Percentiles rank a stretch among this genome's conserved stretches.
Conservation (phyloP, 2,329 filamentous ascomycete genomes). For the Ascomycota sp. region DNA sequence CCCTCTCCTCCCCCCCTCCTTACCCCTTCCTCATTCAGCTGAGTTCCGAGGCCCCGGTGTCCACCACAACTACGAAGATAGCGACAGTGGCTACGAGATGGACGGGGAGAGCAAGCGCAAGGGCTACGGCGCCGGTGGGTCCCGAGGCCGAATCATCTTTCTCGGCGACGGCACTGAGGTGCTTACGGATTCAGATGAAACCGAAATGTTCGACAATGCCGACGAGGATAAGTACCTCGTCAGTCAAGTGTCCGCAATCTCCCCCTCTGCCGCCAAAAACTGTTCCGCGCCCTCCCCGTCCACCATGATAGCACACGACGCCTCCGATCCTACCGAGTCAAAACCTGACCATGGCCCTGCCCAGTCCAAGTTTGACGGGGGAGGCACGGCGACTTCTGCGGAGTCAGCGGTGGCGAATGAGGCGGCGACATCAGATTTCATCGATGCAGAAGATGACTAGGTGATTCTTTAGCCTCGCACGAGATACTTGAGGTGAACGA, state of each 20-base stretch:
- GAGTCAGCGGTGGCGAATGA: slow-evolving; percentile 4
- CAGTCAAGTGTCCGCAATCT: slow-evolving; percentile 55
- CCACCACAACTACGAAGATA: slow-evolving; percentile 67
- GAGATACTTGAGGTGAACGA: slow-evolving; percentile 3
- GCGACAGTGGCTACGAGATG: slow-evolving; percentile 56
- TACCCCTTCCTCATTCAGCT: slow-evolving; percentile 37
- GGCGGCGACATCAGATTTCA: slow-evolving; percentile 8
- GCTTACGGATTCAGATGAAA: slow-evolving; percentile 70
- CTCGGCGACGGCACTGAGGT: slow-evolving; percentile 90
- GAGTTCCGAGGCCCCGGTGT: slow-evolving; percentile 70
- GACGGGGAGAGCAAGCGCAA: slow-evolving; percentile 45
- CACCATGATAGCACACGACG: slow-evolving; percentile 2
- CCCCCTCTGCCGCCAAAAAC: slow-evolving; percentile 8
- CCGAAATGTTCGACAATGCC: slow-evolving; percentile 78
- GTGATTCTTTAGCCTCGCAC: slow-evolving; percentile 7
- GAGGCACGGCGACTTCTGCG: background rate
- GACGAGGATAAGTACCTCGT: slow-evolving; percentile 74
- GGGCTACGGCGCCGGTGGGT: slow-evolving; percentile 46
- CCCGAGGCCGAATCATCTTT: slow-evolving; percentile 76
- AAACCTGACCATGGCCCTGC: slow-evolving; percentile 3
- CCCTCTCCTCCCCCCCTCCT: slow-evolving; percentile 2
- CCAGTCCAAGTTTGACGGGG: slow-evolving; percentile 3
- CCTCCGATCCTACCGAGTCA: slow-evolving; percentile 4
- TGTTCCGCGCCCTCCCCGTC: background rate
- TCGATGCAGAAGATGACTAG: slow-evolving; percentile 17